These are phyloP conservation scores for Populus alba DNA, from an alignment of 345 rosid species.

Conservation along the genomic window DNA sequence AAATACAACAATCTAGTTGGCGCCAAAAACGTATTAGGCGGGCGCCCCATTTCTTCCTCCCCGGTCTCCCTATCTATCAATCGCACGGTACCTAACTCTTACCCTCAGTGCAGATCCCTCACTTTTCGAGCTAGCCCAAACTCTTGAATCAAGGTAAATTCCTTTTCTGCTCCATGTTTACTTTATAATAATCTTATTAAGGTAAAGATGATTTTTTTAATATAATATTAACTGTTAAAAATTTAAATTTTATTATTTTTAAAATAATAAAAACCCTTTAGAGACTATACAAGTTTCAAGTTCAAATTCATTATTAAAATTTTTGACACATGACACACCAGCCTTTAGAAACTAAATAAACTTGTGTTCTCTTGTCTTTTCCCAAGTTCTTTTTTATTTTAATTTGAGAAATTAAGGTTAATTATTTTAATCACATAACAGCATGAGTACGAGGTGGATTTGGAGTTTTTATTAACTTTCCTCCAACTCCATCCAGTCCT, in stretches of 20 bases:
- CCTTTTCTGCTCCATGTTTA: background rate
- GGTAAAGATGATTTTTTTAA: too few relatives aligned
- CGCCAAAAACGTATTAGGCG: conserved; percentile 12
- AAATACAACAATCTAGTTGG: background rate
- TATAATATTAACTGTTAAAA: too few relatives aligned
- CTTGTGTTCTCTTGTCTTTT: background rate
- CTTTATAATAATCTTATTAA: too few relatives aligned
- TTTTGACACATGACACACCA: background rate
- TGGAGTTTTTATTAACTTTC: background rate
- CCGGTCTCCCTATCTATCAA: background rate
- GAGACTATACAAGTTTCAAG: too few relatives aligned
- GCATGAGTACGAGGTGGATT: background rate
- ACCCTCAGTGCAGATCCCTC: background rate
- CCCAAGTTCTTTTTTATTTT: background rate
- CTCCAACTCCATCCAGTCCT: background rate
- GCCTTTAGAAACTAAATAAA: background rate
- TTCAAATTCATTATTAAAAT: too few relatives aligned
- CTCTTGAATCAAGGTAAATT: background rate
- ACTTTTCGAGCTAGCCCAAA: background rate
- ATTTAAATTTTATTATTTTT: too few relatives aligned
- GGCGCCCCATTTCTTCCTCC: conserved; percentile 16
- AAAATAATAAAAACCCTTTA: too few relatives aligned
- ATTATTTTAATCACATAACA: background rate
- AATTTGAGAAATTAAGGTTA: background rate
- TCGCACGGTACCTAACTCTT: background rate